phyloP scores from a whole-genome alignment of 148 eudicot species.

The Talinum fruticosum region DNA sequence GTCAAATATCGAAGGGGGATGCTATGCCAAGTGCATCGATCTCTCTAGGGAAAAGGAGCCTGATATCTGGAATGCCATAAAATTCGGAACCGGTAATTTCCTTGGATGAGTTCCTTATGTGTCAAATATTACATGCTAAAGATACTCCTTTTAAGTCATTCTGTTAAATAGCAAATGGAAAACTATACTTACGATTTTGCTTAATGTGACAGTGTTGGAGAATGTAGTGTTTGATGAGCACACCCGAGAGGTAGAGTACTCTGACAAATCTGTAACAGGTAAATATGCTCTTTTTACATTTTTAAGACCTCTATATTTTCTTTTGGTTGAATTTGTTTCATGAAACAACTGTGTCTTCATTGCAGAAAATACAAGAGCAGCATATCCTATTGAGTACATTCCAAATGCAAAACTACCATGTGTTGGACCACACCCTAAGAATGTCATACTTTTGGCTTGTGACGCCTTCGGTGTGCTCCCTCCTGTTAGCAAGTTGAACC shows the following conservation, averaged over 20 bases:
- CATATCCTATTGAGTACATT: constrained; percentile 87
- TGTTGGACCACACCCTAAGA: constrained; percentile 79
- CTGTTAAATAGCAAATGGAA: background rate
- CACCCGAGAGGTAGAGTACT: constrained; percentile 81
- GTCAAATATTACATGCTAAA: no score
- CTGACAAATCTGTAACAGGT: constrained; percentile 89
- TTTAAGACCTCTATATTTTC: background rate
- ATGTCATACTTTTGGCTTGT: constrained; percentile 73
- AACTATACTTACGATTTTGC: background rate
- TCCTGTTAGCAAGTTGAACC: constrained; percentile 79
- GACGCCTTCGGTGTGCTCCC: constrained; percentile 91
- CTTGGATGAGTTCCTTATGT: background rate
- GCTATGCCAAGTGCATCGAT: constrained; percentile 87
- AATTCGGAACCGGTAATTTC: constrained; percentile 50
- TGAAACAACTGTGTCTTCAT: background rate
- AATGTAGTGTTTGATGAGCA: constrained; percentile 94
- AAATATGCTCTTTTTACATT: background rate
- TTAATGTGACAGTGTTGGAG: constrained; percentile 56
- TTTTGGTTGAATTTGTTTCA: background rate
- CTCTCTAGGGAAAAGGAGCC: constrained; percentile 72
- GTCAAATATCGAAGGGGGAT: constrained; percentile 82
- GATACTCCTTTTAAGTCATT: no score
- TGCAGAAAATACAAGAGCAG: constrained; percentile 81
- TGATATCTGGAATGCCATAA: constrained; percentile 81
- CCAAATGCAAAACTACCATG: constrained; percentile 86